phyloP scores from a whole-genome alignment of 2,329 filamentous ascomycete species.

The Pyrenochaeta sp. region DNA sequence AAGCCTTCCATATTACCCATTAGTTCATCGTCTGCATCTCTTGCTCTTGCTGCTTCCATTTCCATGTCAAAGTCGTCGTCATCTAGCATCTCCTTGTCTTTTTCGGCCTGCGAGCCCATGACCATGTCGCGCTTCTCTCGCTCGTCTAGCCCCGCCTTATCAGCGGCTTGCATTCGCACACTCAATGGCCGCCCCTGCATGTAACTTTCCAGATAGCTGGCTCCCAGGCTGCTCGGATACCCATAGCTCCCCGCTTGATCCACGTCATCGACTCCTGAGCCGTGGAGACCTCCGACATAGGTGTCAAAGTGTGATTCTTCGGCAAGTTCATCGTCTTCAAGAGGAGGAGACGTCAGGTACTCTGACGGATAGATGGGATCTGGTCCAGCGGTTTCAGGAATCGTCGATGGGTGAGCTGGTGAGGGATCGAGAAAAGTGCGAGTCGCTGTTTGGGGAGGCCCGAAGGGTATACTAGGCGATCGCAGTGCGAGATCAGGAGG shows the following conservation, averaged over 20 bases:
- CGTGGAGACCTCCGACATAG: conserved; percentile 45
- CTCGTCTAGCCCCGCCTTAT: conserved; percentile 36
- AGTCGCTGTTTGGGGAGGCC: conserved; percentile 24
- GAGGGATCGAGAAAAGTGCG: conserved; percentile 38
- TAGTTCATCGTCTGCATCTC: too few relatives aligned
- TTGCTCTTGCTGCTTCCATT: too few relatives aligned
- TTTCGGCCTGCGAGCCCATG: conserved; percentile 11
- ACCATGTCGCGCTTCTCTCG: conserved; percentile 31
- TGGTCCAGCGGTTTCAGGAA: conserved; percentile 24
- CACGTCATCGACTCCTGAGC: conserved; percentile 43
- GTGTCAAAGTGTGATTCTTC: conserved; percentile 38
- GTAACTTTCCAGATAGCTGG: conserved; percentile 48
- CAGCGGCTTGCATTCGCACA: conserved; percentile 44
- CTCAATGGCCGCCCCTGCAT: conserved; percentile 46
- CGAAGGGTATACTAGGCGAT: conserved; percentile 25
- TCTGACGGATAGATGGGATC: conserved; percentile 29
- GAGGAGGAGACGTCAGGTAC: conserved; percentile 7
- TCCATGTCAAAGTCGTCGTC: conserved; percentile 38
- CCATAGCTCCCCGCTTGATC: conserved; percentile 45
- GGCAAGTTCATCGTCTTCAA: conserved; percentile 17
- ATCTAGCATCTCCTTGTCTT: conserved; percentile 8
- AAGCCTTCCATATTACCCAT: conserved; percentile 47
- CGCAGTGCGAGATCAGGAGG: conserved; percentile 25
- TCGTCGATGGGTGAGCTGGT: conserved; percentile 20
- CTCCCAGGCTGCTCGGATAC: conserved; percentile 43